Evolutionary conservation across 768 basidiomycete species (phyloP).

Genomic region (Lentinula raphanica): DNA sequence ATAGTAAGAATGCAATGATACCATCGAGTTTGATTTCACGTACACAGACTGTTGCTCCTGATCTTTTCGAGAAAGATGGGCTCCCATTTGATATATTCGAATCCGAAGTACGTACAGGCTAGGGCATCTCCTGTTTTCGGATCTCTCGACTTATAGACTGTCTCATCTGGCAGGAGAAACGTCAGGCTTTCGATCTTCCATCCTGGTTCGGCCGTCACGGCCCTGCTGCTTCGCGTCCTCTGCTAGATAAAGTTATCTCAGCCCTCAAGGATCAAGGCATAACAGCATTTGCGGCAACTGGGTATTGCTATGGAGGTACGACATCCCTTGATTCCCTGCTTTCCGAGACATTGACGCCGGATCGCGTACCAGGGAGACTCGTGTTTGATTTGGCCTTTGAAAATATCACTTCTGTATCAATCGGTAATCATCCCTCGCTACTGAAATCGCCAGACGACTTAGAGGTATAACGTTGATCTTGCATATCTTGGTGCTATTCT

Average conservation of each 20-base stretch:
- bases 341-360: too few species aligned
- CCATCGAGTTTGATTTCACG: background rate
- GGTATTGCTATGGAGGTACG: constrained; percentile 67
- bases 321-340: background rate
- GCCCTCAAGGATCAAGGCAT: constrained; percentile 57
- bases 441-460: constrained; percentile 56
- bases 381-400: constrained; percentile 61
- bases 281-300: constrained; percentile 51
- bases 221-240: constrained; percentile 34
- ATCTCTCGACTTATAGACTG: background rate
- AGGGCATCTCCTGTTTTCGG: background rate
- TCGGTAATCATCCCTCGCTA: constrained; percentile 58
- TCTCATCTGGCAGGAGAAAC: background rate
- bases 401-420: constrained; percentile 41
- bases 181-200: constrained; percentile 2
- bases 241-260: constrained; percentile 49
- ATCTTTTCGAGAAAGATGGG: constrained; percentile 10
- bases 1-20: too few species aligned
- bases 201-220: constrained; percentile 25
- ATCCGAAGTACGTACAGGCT: background rate
- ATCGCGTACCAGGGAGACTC: constrained; percentile 37
- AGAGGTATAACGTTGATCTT: constrained; percentile 33
- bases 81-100: constrained; percentile 8
- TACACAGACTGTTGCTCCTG: constrained; percentile 12
- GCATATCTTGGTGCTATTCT: background rate